phyloP scores from a whole-genome alignment of 75 land plant genomes.

The Picea glauca region DNA sequence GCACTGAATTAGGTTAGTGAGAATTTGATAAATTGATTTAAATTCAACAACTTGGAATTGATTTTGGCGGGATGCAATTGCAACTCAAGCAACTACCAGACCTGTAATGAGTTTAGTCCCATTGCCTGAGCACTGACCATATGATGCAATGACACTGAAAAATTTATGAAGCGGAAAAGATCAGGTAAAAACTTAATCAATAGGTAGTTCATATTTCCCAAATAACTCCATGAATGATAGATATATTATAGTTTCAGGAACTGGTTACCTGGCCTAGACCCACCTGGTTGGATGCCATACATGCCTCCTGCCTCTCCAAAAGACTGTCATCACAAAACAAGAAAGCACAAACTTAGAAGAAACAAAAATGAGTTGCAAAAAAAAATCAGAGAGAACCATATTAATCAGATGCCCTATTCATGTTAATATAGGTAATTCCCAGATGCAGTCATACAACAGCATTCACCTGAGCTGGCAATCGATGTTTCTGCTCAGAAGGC shows the following conservation, averaged over 20 bases:
- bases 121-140: slow-evolving; percentile 7
- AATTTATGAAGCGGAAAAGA: background rate
- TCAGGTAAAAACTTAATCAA: background rate
- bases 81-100: background rate
- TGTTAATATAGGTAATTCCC: background rate
- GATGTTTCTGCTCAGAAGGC: slow-evolving; percentile 72
- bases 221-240: background rate
- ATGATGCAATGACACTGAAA: slow-evolving; percentile 11
- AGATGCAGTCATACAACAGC: slow-evolving; percentile 16
- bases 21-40: background rate
- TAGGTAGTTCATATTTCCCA: background rate
- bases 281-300: slow-evolving; percentile 50
- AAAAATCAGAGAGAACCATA: background rate
- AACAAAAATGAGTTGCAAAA: background rate
- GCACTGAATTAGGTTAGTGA: background rate
- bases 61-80: background rate
- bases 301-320: slow-evolving; percentile 77
- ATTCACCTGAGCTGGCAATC: slow-evolving; percentile 16
- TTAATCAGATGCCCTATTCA: background rate
- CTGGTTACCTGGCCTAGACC: slow-evolving; percentile 43
- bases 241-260: background rate
- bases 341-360: background rate
- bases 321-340: slow-evolving; percentile 2
- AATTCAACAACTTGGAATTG: background rate
- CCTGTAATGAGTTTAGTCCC: slow-evolving; percentile 9